Evolutionary conservation across 31 red algal genomes (phyloP), one percentile per base, ranked within the genome.

Genomic region (Endocladia muricata): DNA sequence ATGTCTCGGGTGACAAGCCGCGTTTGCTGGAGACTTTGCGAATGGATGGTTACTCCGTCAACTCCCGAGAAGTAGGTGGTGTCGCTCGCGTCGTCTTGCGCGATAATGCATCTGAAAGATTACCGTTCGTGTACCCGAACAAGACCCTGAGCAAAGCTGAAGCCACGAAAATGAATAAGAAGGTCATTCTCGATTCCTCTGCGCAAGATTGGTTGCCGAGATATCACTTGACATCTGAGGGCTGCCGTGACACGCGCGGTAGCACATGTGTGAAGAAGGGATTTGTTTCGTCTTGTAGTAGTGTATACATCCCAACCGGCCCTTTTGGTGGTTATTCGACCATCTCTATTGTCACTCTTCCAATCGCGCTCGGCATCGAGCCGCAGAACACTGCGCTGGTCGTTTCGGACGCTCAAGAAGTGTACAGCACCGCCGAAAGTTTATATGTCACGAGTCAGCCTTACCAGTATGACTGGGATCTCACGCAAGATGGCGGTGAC

Each of bases 361-460:
- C 64, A 9, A 33, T 88, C 7, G 48, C 55, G 17, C 75, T 51
- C 29, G 0, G 22, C 17, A 33, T 88, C 29, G 42, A 29, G 11
- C 74, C 74, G 11, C 5, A 33, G 1, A 48, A 52, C 6, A 23
- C 47, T 11, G 63, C 51, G 0, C 59, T 65, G 17, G 58, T 88
- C 37, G 31, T 56, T 4, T 73, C 74, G 2, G 75, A 73, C 29
- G 84, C 47, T 0, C 9, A 74, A 28, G 49, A n/a, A 9, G 75
- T 88, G 15, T 88, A 88, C 37, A n/a, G 75, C 4, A 79, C 74
- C 5, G 42, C 37, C 0, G 26, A 21, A 2, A 1, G 43, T 0
- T 9, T 88, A 68, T 79, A 71, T 41, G 75, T 88, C 0, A 78
- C 84, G 17, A 88, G 64, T 1, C 79, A 32, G 31, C 51, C 71